These are phyloP conservation scores for Lolium rigidum DNA, from an alignment of 176 grass and related monocot species.

Conservation along the genomic window DNA sequence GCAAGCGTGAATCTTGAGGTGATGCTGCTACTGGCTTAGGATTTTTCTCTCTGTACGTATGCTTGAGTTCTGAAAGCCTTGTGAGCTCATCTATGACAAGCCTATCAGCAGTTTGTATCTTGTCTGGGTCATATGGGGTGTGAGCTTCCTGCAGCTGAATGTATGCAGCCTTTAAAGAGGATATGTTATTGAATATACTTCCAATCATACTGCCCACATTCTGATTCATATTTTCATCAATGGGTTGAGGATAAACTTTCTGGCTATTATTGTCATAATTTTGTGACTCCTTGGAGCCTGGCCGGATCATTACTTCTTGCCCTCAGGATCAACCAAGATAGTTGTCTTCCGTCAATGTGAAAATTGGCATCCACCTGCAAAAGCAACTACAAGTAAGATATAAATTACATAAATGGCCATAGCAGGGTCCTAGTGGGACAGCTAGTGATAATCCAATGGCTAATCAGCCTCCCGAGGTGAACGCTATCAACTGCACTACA, in stretches of 20 bases:
- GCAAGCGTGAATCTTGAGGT: constrained; percentile 84
- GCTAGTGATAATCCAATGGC: constrained; percentile 1
- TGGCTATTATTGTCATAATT: constrained; percentile 88
- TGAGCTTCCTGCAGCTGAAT: constrained; percentile 96
- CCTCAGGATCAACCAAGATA: constrained; percentile 29
- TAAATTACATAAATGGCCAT: neutral
- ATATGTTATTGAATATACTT: constrained; percentile 90
- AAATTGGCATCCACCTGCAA: constrained; percentile 49
- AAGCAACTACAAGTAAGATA: neutral
- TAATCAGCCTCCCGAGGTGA: neutral
- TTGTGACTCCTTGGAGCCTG: constrained; percentile 62
- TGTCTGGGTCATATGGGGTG: constrained; percentile 93
- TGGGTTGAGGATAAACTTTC: constrained; percentile 94
- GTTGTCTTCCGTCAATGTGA: constrained; percentile 29
- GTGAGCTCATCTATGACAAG: constrained; percentile 95
- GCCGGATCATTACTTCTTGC: constrained; percentile 61
- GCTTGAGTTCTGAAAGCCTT: constrained; percentile 94
- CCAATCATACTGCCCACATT: constrained; percentile 68
- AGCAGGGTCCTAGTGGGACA: neutral
- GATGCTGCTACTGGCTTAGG: constrained; percentile 79
- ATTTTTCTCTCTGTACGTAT: constrained; percentile 89
- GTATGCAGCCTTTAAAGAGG: constrained; percentile 90
- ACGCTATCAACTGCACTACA: neutral
- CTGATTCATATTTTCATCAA: constrained; percentile 84
- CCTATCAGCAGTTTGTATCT: constrained; percentile 86